Base-by-base conservation (phyloP, 2,329 filamentous ascomycete species). In the Penicillium sp. region DNA sequence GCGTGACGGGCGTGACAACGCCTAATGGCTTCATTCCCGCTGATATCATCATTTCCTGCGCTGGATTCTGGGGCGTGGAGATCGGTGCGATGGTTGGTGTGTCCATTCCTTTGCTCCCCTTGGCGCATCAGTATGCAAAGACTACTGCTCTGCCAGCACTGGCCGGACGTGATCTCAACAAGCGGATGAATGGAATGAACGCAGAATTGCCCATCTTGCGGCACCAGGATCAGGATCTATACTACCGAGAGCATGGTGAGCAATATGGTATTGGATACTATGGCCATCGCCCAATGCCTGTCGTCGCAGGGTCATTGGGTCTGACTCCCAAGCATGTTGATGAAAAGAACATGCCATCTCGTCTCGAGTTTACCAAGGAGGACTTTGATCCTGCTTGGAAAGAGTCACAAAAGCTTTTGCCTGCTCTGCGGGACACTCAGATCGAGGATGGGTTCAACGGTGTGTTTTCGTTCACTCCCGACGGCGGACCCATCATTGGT, bases 51-150 rank as follows among this genome's bases (percentile, higher is more conserved):
- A 71, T 88, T 37, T 87, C 84, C 1, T 88, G 85, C 59, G 85
- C 84, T 7, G 85, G 85, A 0, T 86, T 88, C 69, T 88, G 85
- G 85, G 85, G 85, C 11, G 85, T 87, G 8, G 85, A 88, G 66
- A 75, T 88, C 7, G 85, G 85, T 22, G 82, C 80, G 6, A 85
- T 88, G 84, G 78, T 83, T 43, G 84, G 79, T 5, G 63, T 86
- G 13, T 73, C 80, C 1, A 79, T 88, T 22, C 85, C 85, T 7
- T 70, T 88, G 5, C 77, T 86, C 0, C 85, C 85, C 3, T 77
- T 88, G 56, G 85, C 80, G 0, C 85, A 88, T 53, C 85, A 88
- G 61, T 88, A 88, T 60, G 85, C 77, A 49, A 87, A 86, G 71
- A 87, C 85, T 0, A 85, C 81, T 0, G 58, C 82, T 0, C 74